Evolutionary conservation across 345 rosid genomes (phyloP).

Genomic region (Carallia brachiata): DNA sequence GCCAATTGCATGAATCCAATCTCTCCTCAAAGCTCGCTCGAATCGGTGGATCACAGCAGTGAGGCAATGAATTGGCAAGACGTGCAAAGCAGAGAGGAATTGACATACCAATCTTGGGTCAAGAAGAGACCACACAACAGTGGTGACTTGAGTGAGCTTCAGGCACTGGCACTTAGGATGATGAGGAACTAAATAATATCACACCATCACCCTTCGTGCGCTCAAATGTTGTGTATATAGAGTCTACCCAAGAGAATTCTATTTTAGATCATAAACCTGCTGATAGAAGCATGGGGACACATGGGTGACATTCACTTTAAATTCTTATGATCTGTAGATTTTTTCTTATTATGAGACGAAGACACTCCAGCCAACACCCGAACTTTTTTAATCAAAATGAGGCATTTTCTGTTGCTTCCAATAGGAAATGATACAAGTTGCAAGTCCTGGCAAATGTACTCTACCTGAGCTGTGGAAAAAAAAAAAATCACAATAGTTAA

Average conservation of each 20-base stretch:
- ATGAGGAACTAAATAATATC: conserved; percentile 50
- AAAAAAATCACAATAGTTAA: background rate
- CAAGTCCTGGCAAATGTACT: conserved; percentile 10
- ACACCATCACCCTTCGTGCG: background rate
- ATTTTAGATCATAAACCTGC: background rate
- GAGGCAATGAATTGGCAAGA: conserved; percentile 35
- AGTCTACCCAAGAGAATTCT: conserved; percentile 5
- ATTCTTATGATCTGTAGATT: no score
- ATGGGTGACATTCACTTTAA: no score
- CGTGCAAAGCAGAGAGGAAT: conserved; percentile 41
- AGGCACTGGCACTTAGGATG: conserved; percentile 82
- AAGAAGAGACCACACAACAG: conserved; percentile 43
- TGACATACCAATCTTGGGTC: conserved; percentile 31
- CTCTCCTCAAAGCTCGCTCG: conserved; percentile 77
- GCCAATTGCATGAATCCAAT: conserved; percentile 44
- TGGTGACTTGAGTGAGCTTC: conserved; percentile 79
- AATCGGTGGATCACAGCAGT: conserved; percentile 42
- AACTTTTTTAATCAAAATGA: no score
- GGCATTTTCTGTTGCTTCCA: background rate
- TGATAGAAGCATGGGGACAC: background rate
- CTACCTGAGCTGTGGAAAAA: background rate
- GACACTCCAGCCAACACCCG: no score
- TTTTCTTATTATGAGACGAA: no score
- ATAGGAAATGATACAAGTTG: background rate
- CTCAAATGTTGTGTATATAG: conserved; percentile 7